Conservation (phyloP, 345 rosid species). For the Brassica incana region DNA sequence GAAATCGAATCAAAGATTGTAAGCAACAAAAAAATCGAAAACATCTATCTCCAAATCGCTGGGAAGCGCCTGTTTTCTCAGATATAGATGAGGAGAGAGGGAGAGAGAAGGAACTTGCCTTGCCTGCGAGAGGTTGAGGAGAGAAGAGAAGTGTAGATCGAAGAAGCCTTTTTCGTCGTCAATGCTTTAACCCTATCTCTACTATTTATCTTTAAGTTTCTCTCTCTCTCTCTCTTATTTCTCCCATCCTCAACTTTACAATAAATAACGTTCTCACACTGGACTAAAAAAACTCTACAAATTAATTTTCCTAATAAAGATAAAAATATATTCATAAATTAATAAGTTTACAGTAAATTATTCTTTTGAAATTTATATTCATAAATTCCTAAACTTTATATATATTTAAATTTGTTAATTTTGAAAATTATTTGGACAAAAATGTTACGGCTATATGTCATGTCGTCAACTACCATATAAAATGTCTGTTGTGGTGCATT, state of each 20-base stretch:
- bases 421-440: too few relatives aligned
- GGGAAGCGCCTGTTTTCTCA: neutral
- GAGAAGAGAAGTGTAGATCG: conserved; percentile 32
- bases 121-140: conserved; percentile 24
- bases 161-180: conserved; percentile 25
- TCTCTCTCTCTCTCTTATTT: neutral
- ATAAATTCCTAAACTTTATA: too few relatives aligned
- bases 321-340: too few relatives aligned
- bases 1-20: neutral
- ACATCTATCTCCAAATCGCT: conserved; percentile 1
- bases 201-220: conserved; percentile 11
- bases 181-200: conserved; percentile 39
- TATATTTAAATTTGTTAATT: too few relatives aligned
- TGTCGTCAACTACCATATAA: too few relatives aligned
- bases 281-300: neutral
- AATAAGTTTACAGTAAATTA: too few relatives aligned
- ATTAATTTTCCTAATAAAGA: too few relatives aligned
- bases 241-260: neutral
- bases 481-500: too few relatives aligned
- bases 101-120: conserved; percentile 31
- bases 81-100: neutral
- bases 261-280: neutral
- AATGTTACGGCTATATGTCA: too few relatives aligned
- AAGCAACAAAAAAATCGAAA: neutral
- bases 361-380: too few relatives aligned